Evolutionary conservation across 2,329 filamentous ascomycete species (phyloP), one percentile per base, ranked within the genome.

Genomic region (Hirsutella thompsonii): DNA sequence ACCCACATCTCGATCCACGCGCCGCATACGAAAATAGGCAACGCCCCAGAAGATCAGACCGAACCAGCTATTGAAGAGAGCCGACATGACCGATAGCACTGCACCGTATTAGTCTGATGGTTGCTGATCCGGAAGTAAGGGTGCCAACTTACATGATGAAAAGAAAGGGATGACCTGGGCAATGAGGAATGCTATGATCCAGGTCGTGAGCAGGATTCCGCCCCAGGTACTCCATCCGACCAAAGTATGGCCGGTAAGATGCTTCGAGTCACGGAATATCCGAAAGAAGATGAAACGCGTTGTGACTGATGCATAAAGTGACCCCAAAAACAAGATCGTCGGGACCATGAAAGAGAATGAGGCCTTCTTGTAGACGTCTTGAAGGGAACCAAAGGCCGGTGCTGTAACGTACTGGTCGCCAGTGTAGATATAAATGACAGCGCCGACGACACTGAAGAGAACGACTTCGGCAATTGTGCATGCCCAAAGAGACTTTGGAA

Each of bases 301-400:
- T 3, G 86, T 89, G 2, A 95, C 86, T 0, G 85, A 92, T 14
- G 89, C 88, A 57, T 95, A 95, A 16, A 95, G 63, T 0, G 92
- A 86, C 8, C 89, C 89, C 4, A 95, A 64, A 67, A 95, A 95
- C 55, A 95, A 86, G 49, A 95, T 72, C 0, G 89, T 95, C 0
- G 89, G 89, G 23, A 95, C 83, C 87, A 94, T 94, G 67, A 95
- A 94, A 11, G 83, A 88, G 62, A 94, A 95, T 0, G 85, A 76
- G 2, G 92, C 72, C 66, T 94, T 94, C 66, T 92, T 88, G 65
- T 81, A 92, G 2, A 81, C 68, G 37, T 84, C 76, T 34, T 82
- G 72, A 18, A 95, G 68, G 1, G 85, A 89, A 10, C 87, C 88
- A 50, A 95, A 95, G 0, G 89, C 89, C 0, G 89, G 89, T 0